A percentile compares a stretch with the other conserved stretches of the same genome.
Conservation (phyloP, 2,329 filamentous ascomycete species). For the Fusarium sp. region DNA sequence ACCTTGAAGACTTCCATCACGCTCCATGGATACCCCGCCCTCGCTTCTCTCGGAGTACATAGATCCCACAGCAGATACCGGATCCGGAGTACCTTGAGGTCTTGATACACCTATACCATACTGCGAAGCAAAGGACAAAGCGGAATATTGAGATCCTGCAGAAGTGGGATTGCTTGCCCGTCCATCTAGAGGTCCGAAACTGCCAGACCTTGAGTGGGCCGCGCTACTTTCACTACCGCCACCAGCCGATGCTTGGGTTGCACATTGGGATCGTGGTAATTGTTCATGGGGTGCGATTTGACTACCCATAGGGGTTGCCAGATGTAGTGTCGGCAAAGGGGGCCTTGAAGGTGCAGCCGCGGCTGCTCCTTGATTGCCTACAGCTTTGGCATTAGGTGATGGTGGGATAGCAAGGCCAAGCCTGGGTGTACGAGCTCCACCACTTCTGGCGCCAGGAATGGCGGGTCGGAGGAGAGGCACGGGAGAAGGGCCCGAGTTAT, state of each 20-base stretch:
- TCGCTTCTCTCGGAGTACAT: conserved; percentile 85
- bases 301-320: conserved; percentile 89
- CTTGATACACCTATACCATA: conserved; percentile 73
- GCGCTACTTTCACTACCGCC: conserved; percentile 83
- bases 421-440: conserved; percentile 73
- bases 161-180: conserved; percentile 83
- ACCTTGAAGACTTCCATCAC: conserved; percentile 81
- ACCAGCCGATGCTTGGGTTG: conserved; percentile 71
- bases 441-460: conserved; percentile 74
- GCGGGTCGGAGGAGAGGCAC: conserved; percentile 85
- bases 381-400: conserved; percentile 82
- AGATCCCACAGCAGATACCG: conserved; percentile 86
- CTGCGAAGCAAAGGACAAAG: conserved; percentile 80
- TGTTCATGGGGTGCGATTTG: conserved; percentile 76
- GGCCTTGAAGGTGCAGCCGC: conserved; percentile 54
- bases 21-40: conserved; percentile 79
- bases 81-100: conserved; percentile 78
- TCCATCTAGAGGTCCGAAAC: conserved; percentile 80
- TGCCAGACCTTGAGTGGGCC: conserved; percentile 83
- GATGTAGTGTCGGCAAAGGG: conserved; percentile 79
- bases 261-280: conserved; percentile 60
- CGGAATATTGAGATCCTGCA: conserved; percentile 87
- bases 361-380: conserved; percentile 61
- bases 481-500: conserved; percentile 63
- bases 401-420: conserved; percentile 91